Evolutionary conservation across 1,284 basidiomycete species (phyloP).

Genomic region (Cutaneotrichosporon sp.): DNA sequence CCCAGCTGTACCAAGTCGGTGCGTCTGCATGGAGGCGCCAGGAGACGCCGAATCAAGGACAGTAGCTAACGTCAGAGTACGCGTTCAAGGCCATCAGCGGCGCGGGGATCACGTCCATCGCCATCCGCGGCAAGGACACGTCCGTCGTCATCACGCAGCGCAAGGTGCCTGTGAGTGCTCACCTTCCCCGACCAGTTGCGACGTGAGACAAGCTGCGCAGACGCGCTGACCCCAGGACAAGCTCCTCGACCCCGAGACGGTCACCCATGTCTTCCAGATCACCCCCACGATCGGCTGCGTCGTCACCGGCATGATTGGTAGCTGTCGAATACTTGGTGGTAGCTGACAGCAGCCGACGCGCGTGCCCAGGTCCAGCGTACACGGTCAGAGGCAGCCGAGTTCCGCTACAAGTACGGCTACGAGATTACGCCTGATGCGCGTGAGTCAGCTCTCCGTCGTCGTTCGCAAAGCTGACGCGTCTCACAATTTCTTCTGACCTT

Average conservation of each 20-base stretch:
- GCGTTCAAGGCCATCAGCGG: constrained; percentile 99
- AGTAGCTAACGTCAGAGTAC: constrained; percentile 70
- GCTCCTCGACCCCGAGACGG: constrained; percentile 89
- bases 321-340: constrained; percentile 41
- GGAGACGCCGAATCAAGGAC: too few species aligned
- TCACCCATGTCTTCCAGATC: constrained; percentile 95
- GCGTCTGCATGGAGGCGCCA: constrained; percentile 52
- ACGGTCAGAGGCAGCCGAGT: constrained; percentile 86
- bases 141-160: constrained; percentile 96
- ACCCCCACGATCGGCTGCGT: constrained; percentile 97
- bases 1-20: constrained; percentile 87
- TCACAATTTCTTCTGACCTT: too few species aligned
- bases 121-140: constrained; percentile 91
- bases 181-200: too few species aligned
- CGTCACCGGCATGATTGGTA: constrained; percentile 93
- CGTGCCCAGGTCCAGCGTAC: constrained; percentile 87
- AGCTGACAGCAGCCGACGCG: constrained; percentile 72
- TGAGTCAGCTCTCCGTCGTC: constrained; percentile 32
- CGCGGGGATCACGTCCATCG: constrained; percentile 90
- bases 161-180: constrained; percentile 80
- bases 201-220: too few species aligned
- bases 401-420: constrained; percentile 96
- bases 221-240: constrained; percentile 72
- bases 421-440: constrained; percentile 92
- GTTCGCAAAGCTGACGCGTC: not conserved